Base-by-base conservation (phyloP, 305 asterid genomes). In the Caryopteris hybrid region DNA sequence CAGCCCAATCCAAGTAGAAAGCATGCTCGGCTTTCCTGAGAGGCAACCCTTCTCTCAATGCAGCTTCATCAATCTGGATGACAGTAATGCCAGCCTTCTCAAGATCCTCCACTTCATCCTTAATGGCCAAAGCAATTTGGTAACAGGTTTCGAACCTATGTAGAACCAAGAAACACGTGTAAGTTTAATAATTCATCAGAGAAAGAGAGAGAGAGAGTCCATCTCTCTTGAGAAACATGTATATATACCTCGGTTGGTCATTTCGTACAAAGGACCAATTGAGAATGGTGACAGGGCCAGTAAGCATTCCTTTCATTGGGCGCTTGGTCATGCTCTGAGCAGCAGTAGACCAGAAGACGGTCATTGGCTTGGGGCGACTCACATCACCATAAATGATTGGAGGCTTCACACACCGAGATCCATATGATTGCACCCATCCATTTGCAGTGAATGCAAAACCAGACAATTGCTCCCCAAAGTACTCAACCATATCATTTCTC, bases 31-130 rank as follows among this genome's bases (percentile, higher is more conserved):
- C 58, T 57, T 78, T 78, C 62, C 83, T 68, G 0, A 78, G 72
- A 11, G 83, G 83, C 69, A 78, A 50, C n/a, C 83, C 83, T 66
- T 78, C 80, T 67, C 83, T 71, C 78, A 78, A 62, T 39, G 84
- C 81, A 68, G 84, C 81, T 42, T 79, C 84, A 18, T 79, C 84
- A n/a, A 79, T 79, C 62, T 79, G 81, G 64, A 79, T 79, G 17
- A 79, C 84, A 0, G 76, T 75, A 17, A 79, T 76, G 8, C 81
- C 84, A 8, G 81, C 81, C 71, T 76, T 76, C 76, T 79, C 81
- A 45, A 79, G 84, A 72, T 79, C 84, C 81, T 79, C 84, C 1
- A 79, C 84, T 53, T 79, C 84, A 38, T 79, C 76, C 74, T 76
- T 79, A 45, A 79, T 79, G 20, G 84, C 84, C 76, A 79, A 41